Evolutionary conservation across 768 basidiomycete genomes (phyloP).

Genomic region (Mycena filopes): DNA sequence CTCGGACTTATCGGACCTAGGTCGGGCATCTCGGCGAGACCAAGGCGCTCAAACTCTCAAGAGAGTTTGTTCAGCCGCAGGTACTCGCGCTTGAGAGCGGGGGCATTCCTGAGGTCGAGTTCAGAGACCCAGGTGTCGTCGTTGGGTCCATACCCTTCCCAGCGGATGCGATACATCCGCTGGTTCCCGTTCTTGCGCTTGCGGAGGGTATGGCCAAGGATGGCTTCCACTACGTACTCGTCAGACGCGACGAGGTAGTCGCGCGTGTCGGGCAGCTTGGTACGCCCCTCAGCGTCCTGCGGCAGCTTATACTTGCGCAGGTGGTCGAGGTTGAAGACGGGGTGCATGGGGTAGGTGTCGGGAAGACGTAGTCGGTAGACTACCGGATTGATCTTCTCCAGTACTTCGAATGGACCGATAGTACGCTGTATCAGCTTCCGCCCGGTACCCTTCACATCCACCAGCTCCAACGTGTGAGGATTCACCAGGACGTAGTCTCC

Average conservation of each 20-base stretch:
- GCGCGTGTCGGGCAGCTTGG: slow-evolving; percentile 24
- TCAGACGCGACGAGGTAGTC: slow-evolving; percentile 25
- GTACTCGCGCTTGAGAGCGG: slow-evolving; percentile 29
- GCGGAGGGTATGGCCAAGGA: slow-evolving; percentile 4
- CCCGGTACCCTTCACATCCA: slow-evolving; percentile 36
- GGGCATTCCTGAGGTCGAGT: slow-evolving; percentile 35
- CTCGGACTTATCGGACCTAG: too few species aligned
- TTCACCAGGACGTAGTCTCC: slow-evolving; percentile 37
- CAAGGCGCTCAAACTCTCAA: too few species aligned
- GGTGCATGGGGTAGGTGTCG: slow-evolving; percentile 38
- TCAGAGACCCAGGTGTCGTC: slow-evolving; percentile 39
- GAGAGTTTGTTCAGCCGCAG: too few species aligned
- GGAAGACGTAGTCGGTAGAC: slow-evolving; percentile 39
- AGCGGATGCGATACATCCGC: slow-evolving; percentile 30
- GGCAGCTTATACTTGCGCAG: slow-evolving; percentile 22
- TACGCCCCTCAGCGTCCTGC: slow-evolving; percentile 31
- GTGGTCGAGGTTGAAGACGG: slow-evolving; percentile 38
- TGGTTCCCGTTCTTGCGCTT: slow-evolving; percentile 21
- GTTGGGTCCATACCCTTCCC: slow-evolving; percentile 36
- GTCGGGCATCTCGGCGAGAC: too few species aligned
- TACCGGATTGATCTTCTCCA: slow-evolving; percentile 37
- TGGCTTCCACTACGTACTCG: slow-evolving; percentile 34
- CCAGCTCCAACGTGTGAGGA: slow-evolving; percentile 37
- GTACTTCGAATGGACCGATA: slow-evolving; percentile 40
- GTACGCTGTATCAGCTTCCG: slow-evolving; percentile 37